A percentile compares a stretch with the other conserved stretches of the same genome.
phyloP scores from a whole-genome alignment of 164 flowering plant species.

The Annona squamosa region DNA sequence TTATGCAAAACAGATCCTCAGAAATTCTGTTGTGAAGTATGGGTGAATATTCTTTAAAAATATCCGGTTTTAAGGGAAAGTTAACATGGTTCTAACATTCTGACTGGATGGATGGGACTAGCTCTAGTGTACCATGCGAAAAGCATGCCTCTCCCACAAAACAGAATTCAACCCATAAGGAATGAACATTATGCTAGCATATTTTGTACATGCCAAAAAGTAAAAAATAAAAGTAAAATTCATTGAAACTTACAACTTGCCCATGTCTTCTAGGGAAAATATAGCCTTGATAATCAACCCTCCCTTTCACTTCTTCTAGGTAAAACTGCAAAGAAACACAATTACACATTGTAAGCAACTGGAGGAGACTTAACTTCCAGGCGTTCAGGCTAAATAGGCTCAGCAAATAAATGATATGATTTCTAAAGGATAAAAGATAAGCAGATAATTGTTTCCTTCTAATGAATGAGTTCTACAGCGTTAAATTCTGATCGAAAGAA shows the following conservation, averaged over 20 bases:
- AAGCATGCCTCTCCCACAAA: background rate
- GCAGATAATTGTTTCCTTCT: background rate
- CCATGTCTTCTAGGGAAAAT: slow-evolving; percentile 83
- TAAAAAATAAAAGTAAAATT: slow-evolving; percentile 3
- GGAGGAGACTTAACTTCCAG: background rate
- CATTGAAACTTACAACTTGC: slow-evolving; percentile 47
- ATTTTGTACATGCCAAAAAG: background rate
- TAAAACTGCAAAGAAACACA: slow-evolving; percentile 54
- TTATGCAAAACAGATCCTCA: no score
- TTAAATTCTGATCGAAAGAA: background rate
- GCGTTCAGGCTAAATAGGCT: background rate
- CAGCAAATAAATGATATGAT: background rate
- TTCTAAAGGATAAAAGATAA: background rate
- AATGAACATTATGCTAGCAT: background rate
- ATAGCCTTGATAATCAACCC: slow-evolving; percentile 90
- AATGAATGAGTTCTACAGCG: background rate
- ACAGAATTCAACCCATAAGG: background rate
- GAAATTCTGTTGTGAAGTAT: no score
- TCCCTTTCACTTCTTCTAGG: slow-evolving; percentile 89
- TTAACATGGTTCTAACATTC: no score
- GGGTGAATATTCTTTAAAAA: no score
- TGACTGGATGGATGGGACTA: no score
- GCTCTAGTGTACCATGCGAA: background rate
- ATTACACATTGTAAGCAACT: background rate
- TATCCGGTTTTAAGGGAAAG: no score